Evolutionary conservation across 129 eudicot genomes (phyloP).

Genomic region (Ambrosia artemisiifolia): DNA sequence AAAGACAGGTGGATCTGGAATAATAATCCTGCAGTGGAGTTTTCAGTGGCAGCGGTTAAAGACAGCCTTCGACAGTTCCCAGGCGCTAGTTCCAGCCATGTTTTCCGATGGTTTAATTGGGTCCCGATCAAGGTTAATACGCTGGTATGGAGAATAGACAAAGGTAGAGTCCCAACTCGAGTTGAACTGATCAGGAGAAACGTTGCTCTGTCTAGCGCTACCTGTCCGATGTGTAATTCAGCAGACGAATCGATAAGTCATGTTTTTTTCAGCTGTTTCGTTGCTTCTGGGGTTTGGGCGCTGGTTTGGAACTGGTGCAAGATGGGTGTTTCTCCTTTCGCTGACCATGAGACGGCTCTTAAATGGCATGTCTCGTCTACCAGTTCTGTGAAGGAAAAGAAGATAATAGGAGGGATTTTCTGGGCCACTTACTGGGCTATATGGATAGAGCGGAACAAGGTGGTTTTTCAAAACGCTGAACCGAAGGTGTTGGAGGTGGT

Average conservation of each 20-base stretch:
- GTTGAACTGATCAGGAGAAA: neutral
- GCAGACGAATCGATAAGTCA: neutral
- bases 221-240: neutral
- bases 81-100: neutral
- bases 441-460: neutral
- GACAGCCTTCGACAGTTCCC: neutral
- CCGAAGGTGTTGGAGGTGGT: neutral
- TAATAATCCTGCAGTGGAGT: neutral
- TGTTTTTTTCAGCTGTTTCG: neutral
- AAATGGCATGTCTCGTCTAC: neutral
- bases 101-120: neutral
- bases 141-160: neutral
- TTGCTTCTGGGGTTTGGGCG: neutral
- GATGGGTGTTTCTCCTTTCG: neutral
- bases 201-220: neutral
- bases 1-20: neutral
- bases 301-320: neutral
- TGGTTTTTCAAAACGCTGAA: neutral
- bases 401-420: neutral
- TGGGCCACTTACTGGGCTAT: neutral
- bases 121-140: neutral
- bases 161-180: neutral
- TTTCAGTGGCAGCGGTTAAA: neutral
- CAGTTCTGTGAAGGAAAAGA: neutral
- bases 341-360: neutral